Percentiles rank a stretch among this genome's conserved stretches.
These are phyloP conservation scores for Dioscorea cayenensis DNA, from an alignment of 116 monocot species.

Conservation along the genomic window DNA sequence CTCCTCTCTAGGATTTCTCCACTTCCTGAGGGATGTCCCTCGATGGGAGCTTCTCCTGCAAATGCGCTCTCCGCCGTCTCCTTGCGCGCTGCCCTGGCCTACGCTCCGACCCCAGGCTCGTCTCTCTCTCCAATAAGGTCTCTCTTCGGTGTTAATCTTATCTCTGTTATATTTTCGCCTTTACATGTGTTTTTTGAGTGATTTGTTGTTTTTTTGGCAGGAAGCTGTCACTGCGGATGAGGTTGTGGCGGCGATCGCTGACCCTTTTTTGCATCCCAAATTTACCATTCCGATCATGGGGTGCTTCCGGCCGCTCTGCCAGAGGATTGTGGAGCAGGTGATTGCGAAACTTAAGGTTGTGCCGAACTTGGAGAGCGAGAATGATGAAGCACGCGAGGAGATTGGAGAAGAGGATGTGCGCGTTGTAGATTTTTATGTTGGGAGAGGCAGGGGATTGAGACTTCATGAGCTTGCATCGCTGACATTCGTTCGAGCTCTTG, in stretches of 20 bases:
- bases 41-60: slow-evolving; percentile 44
- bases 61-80: slow-evolving; percentile 47
- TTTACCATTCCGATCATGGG: slow-evolving; percentile 82
- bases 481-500: slow-evolving; percentile 68
- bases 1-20: too few species aligned
- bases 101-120: slow-evolving; percentile 22
- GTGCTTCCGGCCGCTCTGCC: slow-evolving; percentile 71
- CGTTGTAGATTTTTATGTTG: slow-evolving; percentile 68
- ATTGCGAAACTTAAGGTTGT: slow-evolving; percentile 36
- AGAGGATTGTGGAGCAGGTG: slow-evolving; percentile 35
- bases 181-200: neutral
- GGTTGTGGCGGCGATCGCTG: slow-evolving; percentile 48
- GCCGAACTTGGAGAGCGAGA: slow-evolving; percentile 19
- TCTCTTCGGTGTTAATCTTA: neutral
- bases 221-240: slow-evolving; percentile 34
- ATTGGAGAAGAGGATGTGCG: slow-evolving; percentile 42
- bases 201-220: slow-evolving; percentile 2
- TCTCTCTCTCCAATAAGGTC: slow-evolving; percentile 43
- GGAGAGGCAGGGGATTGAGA: slow-evolving; percentile 52
- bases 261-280: slow-evolving; percentile 78
- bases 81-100: slow-evolving; percentile 58
- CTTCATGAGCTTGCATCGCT: slow-evolving; percentile 78
- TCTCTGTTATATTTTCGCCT: neutral
- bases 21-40: slow-evolving; percentile 25
- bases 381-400: slow-evolving; percentile 18